phyloP scores from a whole-genome alignment of 164 flowering plant genomes.

The Chimonanthus praecox region DNA sequence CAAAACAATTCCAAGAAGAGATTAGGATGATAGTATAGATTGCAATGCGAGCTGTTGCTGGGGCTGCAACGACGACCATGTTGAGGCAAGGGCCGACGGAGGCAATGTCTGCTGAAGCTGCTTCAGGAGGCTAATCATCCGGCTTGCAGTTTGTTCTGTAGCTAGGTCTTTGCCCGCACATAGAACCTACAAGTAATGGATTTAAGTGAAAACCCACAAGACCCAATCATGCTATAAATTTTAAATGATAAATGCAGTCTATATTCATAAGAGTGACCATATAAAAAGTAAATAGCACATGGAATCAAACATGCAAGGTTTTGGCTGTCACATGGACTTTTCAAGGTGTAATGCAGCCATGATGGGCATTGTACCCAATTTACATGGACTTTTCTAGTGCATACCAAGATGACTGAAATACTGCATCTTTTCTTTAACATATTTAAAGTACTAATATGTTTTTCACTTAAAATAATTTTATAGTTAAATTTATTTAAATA shows the following conservation, averaged over 20 bases:
- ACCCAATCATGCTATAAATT: background rate
- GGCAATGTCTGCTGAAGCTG: constrained; percentile 94
- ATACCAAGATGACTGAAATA: too few relatives aligned
- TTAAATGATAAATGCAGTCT: background rate
- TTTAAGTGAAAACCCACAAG: background rate
- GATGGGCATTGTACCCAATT: too few relatives aligned
- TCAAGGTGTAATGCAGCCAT: too few relatives aligned
- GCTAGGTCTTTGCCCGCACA: constrained; percentile 91
- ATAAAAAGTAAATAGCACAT: too few relatives aligned
- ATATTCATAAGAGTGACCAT: background rate
- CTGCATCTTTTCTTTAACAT: too few relatives aligned
- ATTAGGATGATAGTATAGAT: constrained; percentile 69
- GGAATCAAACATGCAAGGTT: too few relatives aligned
- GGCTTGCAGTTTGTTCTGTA: constrained; percentile 75
- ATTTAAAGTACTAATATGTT: too few relatives aligned
- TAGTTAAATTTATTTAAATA: too few relatives aligned
- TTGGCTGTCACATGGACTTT: too few relatives aligned
- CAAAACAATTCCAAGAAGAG: constrained; percentile 25
- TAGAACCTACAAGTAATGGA: constrained; percentile 38
- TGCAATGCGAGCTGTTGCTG: constrained; percentile 91
- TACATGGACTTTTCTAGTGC: too few relatives aligned
- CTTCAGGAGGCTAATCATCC: constrained; percentile 81
- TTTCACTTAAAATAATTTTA: too few relatives aligned
- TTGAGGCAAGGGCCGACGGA: constrained; percentile 72
- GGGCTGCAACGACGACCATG: constrained; percentile 89